phyloP scores from a whole-genome alignment of 305 asterid species.

The Fraxinus latifolia region DNA sequence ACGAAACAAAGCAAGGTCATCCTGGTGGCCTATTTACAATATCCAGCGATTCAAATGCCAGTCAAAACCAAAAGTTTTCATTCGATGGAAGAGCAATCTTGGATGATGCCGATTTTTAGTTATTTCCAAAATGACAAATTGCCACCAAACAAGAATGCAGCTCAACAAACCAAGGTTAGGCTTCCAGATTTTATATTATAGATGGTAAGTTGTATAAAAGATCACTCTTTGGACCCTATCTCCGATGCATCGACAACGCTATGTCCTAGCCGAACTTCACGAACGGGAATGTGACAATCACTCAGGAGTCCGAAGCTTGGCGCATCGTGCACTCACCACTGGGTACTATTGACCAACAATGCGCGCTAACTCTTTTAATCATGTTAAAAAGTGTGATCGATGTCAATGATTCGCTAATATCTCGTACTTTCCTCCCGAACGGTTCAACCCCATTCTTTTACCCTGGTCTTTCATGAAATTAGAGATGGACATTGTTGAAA shows the following conservation, averaged over 20 bases:
- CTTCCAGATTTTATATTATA: background rate
- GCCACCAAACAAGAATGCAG: background rate
- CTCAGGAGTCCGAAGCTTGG: background rate
- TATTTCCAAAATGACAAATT: background rate
- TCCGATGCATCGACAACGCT: background rate
- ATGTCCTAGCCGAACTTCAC: background rate
- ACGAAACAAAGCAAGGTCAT: background rate
- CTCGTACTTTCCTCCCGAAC: background rate
- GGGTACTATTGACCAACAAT: background rate
- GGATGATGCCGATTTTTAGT: background rate
- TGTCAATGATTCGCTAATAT: background rate
- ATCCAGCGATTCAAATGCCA: background rate
- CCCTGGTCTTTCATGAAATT: background rate
- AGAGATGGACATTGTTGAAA: background rate
- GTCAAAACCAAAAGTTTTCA: too few species aligned
- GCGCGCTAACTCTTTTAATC: too few species aligned
- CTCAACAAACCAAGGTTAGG: background rate
- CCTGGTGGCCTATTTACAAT: background rate
- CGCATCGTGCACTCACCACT: background rate
- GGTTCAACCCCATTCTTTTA: background rate
- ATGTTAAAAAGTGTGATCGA: background rate
- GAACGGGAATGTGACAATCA: background rate
- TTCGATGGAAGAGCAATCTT: background rate
- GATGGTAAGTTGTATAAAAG: background rate
- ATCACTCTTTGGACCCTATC: background rate